Evolutionary conservation across 106 monocot species (phyloP).

Genomic region (Dendrobium chrysotoxum): DNA sequence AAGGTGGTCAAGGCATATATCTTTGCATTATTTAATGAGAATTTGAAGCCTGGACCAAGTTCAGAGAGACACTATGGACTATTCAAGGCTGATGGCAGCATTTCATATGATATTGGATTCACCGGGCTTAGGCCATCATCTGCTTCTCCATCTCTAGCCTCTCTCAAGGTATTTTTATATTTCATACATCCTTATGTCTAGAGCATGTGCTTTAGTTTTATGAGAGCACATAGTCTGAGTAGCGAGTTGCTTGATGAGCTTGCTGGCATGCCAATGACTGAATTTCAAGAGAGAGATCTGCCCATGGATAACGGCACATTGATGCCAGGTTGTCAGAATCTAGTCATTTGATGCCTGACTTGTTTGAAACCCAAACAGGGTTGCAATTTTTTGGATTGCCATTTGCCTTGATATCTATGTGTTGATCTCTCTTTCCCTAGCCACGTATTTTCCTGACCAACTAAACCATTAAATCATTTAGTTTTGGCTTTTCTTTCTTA

Average conservation of each 20-base stretch:
- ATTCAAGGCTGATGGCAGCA: conserved; percentile 73
- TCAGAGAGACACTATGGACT: conserved; percentile 76
- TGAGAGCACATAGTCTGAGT: too few relatives aligned
- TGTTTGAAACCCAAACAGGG: too few relatives aligned
- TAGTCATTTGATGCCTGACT: too few relatives aligned
- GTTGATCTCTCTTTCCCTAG: not conserved
- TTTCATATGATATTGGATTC: conserved; percentile 66
- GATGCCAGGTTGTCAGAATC: too few relatives aligned
- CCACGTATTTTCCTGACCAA: not conserved
- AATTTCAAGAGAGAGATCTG: too few relatives aligned
- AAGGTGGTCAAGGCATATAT: conserved; percentile 49
- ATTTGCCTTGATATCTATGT: not conserved
- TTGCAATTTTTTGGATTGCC: too few relatives aligned
- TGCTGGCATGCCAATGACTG: too few relatives aligned
- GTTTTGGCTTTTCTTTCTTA: not conserved
- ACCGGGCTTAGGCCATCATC: conserved; percentile 43
- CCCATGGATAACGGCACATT: too few relatives aligned
- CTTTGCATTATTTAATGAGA: conserved; percentile 80
- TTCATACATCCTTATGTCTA: not conserved
- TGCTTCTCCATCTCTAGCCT: conserved; percentile 20
- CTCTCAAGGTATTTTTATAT: conserved; percentile 22
- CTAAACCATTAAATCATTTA: not conserved
- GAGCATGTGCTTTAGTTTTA: too few relatives aligned
- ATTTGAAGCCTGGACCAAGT: conserved; percentile 53
- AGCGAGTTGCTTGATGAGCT: not conserved